Base-by-base conservation (phyloP, 768 basidiomycete species). In the Termitomyces sp. region DNA sequence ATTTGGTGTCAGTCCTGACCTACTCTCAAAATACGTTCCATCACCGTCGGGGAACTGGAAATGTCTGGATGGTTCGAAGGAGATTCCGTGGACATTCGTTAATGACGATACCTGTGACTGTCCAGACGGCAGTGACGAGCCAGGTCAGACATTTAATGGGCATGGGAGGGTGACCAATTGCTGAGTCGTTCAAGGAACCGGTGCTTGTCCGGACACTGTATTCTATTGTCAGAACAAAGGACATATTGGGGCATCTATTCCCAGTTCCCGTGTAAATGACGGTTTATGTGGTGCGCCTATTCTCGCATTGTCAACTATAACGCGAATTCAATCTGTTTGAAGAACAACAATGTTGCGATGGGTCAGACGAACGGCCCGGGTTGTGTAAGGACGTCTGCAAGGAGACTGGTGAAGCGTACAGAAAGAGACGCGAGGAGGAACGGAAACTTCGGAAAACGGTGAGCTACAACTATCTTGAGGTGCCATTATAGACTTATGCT, bases 31-130 rank as follows among this genome's bases (percentile, higher is more conserved):
- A 70, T 92, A 91, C 66, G 70, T 70, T 3, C 78, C 87, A 13
- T 70, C 75, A 6, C 73, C 71, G 53, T 76, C 79, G 24, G 81
- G 78, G 57, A 75, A 71, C 26, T 96, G 93, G 90, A 80, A 74
- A 61, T 97, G 94, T 73, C 73, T 96, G 59, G 88, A 94, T 64
- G 88, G 87, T 22, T 86, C 84, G 0, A 87, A 86, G 66, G 79
- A 83, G 60, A 92, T 98, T 61, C 74, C 86, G 2, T 93, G 87
- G 86, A 72, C 75, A 35, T 85, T 89, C 20, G 86, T 97, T 26
- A 97, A 98, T 69, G 92, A 98, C 67, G 94, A 98, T 71, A 93
- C 86, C 65, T 98, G 94, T 67, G 94, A 98, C 73, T 98, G 94
- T 68, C 77, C 79, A 32, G 94, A 97, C 66, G 94, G 94, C n/a